Percentiles rank a stretch among this genome's conserved stretches.
Evolutionary conservation across 2,329 filamentous ascomycete species (phyloP).

Genomic region (Fusarium brevicatenulatum): DNA sequence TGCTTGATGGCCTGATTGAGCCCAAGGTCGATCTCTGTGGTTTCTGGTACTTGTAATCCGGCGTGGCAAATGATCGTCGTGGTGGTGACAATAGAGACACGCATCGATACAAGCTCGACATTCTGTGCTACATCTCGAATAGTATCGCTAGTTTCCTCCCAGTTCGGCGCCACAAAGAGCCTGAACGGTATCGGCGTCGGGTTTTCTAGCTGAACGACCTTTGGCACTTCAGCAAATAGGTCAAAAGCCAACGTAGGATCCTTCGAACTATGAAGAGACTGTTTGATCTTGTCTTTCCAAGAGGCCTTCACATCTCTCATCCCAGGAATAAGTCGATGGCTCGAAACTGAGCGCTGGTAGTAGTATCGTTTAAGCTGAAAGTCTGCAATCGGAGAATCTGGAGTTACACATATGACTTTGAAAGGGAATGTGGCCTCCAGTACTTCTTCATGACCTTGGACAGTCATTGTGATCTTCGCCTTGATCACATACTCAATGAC

Average conservation of each 20-base stretch:
- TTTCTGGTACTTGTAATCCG: rapidly evolving
- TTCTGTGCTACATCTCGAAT: conserved; percentile 24
- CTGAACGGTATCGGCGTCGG: conserved; percentile 36
- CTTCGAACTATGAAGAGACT: conserved; percentile 48
- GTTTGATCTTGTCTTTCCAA: conserved; percentile 47
- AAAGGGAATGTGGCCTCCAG: conserved; percentile 40
- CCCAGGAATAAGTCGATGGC: conserved; percentile 46
- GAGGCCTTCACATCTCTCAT: conserved; percentile 44
- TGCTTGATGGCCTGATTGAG: not conserved
- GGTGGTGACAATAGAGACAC: not conserved
- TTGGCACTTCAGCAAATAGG: conserved; percentile 43
- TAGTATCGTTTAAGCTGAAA: conserved; percentile 1
- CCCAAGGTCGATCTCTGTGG: not conserved
- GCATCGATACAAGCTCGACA: conserved; percentile 23
- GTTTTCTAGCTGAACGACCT: conserved; percentile 46
- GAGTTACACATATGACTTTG: conserved; percentile 10
- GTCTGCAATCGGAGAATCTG: conserved; percentile 30
- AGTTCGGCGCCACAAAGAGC: conserved; percentile 25
- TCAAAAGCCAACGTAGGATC: conserved; percentile 46
- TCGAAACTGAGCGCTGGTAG: not conserved
- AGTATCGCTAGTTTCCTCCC: conserved; percentile 12
- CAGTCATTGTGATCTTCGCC: conserved; percentile 39
- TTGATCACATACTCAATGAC: conserved; percentile 49
- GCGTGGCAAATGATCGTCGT: conserved; percentile 8
- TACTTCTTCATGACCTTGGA: not conserved